phyloP scores from a whole-genome alignment of 1,284 basidiomycete species.

The Apiotrichum sp. region DNA sequence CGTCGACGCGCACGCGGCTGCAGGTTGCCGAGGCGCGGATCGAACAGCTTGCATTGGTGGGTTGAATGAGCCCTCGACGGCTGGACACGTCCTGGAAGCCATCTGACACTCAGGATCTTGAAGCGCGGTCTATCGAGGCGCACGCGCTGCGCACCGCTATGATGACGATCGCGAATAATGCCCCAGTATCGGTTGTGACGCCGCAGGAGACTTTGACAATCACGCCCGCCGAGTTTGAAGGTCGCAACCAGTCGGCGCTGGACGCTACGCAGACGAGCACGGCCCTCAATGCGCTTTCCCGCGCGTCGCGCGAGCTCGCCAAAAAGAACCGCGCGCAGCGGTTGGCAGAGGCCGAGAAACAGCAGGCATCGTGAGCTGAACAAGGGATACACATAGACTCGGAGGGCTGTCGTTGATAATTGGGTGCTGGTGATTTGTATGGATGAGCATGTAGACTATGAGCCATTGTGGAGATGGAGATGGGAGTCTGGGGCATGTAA shows the following conservation, averaged over 20 bases:
- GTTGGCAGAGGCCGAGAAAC: not conserved
- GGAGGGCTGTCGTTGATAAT: too few species aligned
- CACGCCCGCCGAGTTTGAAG: constrained; percentile 9
- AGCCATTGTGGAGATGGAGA: too few species aligned
- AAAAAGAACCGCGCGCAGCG: constrained; percentile 14
- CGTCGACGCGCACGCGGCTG: constrained; percentile 20
- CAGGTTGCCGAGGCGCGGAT: constrained; percentile 26
- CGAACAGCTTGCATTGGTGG: constrained; percentile 29
- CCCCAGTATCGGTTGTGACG: constrained; percentile 15
- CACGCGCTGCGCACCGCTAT: constrained; percentile 25
- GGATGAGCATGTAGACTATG: too few species aligned
- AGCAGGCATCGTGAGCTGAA: too few species aligned
- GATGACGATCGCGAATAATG: constrained; percentile 7
- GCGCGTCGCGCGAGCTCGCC: constrained; percentile 18
- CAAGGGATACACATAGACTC: too few species aligned
- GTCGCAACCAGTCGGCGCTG: constrained; percentile 6
- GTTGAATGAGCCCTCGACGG: constrained; percentile 3
- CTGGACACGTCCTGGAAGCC: not conserved
- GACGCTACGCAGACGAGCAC: constrained; percentile 6
- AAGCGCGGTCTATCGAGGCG: constrained; percentile 26
- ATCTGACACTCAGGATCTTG: constrained; percentile 20
- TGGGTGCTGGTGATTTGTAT: too few species aligned
- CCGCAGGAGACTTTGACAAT: constrained; percentile 20
- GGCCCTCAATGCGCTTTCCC: constrained; percentile 15
- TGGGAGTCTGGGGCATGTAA: too few species aligned